Base-by-base conservation (phyloP, 805 yeast genomes). In the Candida succiphila region DNA sequence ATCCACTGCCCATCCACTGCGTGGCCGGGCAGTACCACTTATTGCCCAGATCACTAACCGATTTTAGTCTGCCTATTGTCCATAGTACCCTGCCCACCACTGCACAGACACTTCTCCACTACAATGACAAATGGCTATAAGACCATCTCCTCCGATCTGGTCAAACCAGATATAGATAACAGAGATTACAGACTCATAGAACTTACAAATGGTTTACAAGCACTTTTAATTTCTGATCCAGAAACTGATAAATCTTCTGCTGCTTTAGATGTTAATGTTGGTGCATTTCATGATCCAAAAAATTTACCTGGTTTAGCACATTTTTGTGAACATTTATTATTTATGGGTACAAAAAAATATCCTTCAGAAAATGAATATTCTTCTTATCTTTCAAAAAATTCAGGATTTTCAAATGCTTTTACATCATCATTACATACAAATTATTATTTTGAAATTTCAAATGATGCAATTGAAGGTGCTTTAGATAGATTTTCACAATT, bases 401-500 rank as follows among this genome's bases (percentile, higher is more conserved):
- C 88, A 27, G 98, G 97, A 15, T 71, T 71, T 40, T 82, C 94
- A 24, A 89, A 89, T 52, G 98, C 98, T 1, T 89, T 80, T 56
- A 89, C 98, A 1, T 78, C 95, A 2, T 65, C 86, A 4, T 80
- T 80, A 45, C 86, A 84, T 48, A 89, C 97, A 5, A 89, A 89
- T 58, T 89, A 87, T 57, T 87, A 70, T 56, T 89, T 92, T 49
- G 95, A 89, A 49, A 72, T 92, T 5, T 73, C 78, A 38, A 71
- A 81, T 36, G 80, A 77, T 41, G 72, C 78, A 43, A 63, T 89
- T 38, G 75, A 78, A 39, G 96, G 94, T 5, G 96, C 96, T 0
- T 61, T 89, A 34, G 97, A 89, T 54, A 67, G 97, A 46, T 89
- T 89, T 56, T 72, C 95, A 4, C 97, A 89, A 54, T 89, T 89